Evolutionary conservation across 1,284 basidiomycete genomes (phyloP).

Genomic region (Thelephora terrestris): DNA sequence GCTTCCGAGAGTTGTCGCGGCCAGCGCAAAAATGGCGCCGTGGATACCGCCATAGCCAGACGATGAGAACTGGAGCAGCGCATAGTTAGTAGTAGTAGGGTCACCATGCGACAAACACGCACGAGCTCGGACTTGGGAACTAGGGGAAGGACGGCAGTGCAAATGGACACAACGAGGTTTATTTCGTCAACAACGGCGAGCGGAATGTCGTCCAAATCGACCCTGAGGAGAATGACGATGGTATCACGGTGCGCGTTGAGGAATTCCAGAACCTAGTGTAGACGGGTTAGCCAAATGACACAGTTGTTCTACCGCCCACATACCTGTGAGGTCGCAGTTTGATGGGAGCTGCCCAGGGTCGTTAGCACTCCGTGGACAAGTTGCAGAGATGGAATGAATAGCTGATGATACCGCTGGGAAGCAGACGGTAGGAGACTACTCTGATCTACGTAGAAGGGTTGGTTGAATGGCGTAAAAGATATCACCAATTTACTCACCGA

Average conservation of each 20-base stretch:
- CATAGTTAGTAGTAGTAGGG: conserved; percentile 2
- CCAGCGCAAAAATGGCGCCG: conserved; percentile 66
- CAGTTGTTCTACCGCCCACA: too few species aligned
- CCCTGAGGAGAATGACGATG: conserved; percentile 68
- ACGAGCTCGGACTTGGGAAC: conserved; percentile 74
- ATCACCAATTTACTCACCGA: conserved; percentile 46
- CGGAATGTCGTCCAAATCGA: conserved; percentile 53
- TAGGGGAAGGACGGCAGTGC: conserved; percentile 53
- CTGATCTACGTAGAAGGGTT: conserved; percentile 40
- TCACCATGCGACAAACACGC: conserved; percentile 18
- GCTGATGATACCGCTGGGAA: conserved; percentile 80
- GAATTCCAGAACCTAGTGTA: conserved; percentile 59
- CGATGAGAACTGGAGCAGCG: conserved; percentile 38
- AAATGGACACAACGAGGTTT: conserved; percentile 64
- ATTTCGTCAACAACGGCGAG: conserved; percentile 66
- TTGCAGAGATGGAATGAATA: conserved; percentile 80
- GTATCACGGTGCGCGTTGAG: conserved; percentile 73
- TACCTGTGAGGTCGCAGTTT: conserved; percentile 59
- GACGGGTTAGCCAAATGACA: neutral
- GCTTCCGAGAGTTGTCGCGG: conserved; percentile 64
- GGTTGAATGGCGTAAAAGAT: neutral
- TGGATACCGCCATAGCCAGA: conserved; percentile 81
- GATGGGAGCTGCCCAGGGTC: conserved; percentile 55
- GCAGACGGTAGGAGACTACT: conserved; percentile 84
- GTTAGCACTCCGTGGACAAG: conserved; percentile 63